phyloP scores from a whole-genome alignment of 2,329 filamentous ascomycete species.

The Penicillium sp. region DNA sequence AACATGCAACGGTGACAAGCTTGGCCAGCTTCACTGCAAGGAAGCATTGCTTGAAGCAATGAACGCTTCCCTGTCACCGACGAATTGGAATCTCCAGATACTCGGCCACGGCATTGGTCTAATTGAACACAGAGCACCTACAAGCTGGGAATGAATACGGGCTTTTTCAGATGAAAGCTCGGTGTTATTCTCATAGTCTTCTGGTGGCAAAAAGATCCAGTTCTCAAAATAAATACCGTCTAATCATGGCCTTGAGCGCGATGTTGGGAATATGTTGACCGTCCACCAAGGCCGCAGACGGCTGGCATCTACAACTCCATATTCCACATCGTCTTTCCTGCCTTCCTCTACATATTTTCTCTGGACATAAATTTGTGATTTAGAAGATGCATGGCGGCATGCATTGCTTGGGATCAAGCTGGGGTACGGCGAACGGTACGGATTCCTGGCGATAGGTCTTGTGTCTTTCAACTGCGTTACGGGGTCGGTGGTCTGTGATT shows the following conservation, averaged over 20 bases:
- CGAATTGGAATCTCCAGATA: neutral
- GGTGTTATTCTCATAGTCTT: neutral
- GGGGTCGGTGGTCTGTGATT: slow-evolving; percentile 10
- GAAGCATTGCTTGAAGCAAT: neutral
- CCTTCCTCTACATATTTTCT: slow-evolving; percentile 20
- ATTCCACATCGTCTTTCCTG: neutral
- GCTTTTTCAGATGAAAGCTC: neutral
- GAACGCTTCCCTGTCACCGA: neutral
- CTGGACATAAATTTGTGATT: slow-evolving; percentile 29
- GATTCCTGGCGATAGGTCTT: slow-evolving; percentile 21
- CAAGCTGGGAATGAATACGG: neutral
- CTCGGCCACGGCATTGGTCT: neutral
- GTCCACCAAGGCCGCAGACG: neutral
- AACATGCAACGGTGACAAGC: slow-evolving; percentile 40
- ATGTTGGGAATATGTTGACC: neutral
- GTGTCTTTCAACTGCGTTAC: slow-evolving; percentile 5
- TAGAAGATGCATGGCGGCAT: slow-evolving; percentile 35
- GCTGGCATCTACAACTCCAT: neutral
- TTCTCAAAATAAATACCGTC: neutral
- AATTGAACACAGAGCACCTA: neutral
- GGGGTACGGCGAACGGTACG: slow-evolving; percentile 28
- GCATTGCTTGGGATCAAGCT: slow-evolving; percentile 25
- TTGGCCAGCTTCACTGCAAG: neutral
- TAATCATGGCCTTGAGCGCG: neutral
- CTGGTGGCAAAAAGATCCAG: neutral